Base-by-base conservation (phyloP, 208 protist species). In the Wallacemonas sp. region DNA sequence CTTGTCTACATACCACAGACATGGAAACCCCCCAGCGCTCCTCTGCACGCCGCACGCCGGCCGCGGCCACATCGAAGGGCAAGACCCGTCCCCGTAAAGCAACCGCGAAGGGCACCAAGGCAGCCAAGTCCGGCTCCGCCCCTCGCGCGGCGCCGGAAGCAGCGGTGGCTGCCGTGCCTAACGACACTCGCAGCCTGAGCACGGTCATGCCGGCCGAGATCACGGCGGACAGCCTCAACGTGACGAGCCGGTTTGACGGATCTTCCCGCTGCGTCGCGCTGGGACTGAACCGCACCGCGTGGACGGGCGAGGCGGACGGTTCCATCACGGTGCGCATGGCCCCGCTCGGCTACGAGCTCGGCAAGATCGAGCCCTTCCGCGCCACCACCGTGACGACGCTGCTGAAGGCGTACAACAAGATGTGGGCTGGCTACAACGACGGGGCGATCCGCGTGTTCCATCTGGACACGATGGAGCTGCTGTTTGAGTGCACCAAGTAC, bases 341-440 rank as follows among this genome's bases (percentile, higher is more conserved):
- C 17, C 75, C 83, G 22, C 62, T 61, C 33, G 80, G 80, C 26
- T 42, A 75, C 36, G 66, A 77, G 64, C 48, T 79, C n/a, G 57
- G 62, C 41, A 67, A 68, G 55, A 71, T 83, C 24, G 53, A 67
- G 17, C 37, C 37, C 22, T 54, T 68, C 33, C 62, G 63, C 32
- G 45, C 53, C 52, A 15, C 73, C 39, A 48, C 54, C 10, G 70
- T 73, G 26, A 54, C 76, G n/a, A 34, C 57, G 27, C 46, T 80
- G 63, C 60, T 54, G 29, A 77, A 70, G 39, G 66, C 68, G 45
- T 52, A 50, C 33, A 66, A 67, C 19, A 34, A 55, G 17, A 85
- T 90, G 60, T 93, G 83, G 81, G 81, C 66, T 17, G 82, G 68
- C 8, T 88, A 83, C 76, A 73, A 66, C 39, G 78, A 90, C 52